Evolutionary conservation across 176 grass and related monocot species (phyloP).

Genomic region (Bothriochloa decipiens): DNA sequence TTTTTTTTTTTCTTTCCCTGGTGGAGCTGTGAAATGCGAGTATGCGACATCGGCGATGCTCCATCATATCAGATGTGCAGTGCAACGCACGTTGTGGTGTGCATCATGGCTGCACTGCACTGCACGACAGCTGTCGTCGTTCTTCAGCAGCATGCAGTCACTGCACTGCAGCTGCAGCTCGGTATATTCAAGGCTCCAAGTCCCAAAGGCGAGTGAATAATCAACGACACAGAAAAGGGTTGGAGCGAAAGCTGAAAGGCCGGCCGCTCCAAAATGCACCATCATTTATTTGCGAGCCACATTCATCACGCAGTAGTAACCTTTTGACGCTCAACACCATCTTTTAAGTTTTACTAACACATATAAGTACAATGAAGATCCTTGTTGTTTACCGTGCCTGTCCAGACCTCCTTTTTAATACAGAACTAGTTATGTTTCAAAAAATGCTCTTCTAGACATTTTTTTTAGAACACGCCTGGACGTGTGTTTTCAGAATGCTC

Average conservation of each 20-base stretch:
- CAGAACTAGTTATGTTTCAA: too few relatives aligned
- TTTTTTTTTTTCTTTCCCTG: too few relatives aligned
- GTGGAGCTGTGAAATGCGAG: not conserved
- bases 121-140: not conserved
- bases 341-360: slow-evolving; percentile 31
- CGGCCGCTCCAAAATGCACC: slow-evolving; percentile 41
- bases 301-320: not conserved
- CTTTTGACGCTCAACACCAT: slow-evolving; percentile 42
- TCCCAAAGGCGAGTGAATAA: slow-evolving; percentile 31
- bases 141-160: not conserved
- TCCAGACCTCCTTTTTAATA: too few relatives aligned
- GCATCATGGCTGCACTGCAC: not conserved
- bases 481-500: too few relatives aligned
- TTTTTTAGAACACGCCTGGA: too few relatives aligned
- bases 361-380: not conserved
- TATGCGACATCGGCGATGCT: not conserved
- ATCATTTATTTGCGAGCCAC: slow-evolving; percentile 41
- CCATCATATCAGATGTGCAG: not conserved
- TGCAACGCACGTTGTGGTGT: not conserved
- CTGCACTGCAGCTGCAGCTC: not conserved
- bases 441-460: too few relatives aligned
- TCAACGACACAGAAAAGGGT: slow-evolving; percentile 20
- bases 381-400: too few relatives aligned
- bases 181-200: slow-evolving; percentile 19
- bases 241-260: slow-evolving; percentile 37